phyloP scores from a whole-genome alignment of 23 red algal genomes.

The Cyanidioschyzon merolae region DNA sequence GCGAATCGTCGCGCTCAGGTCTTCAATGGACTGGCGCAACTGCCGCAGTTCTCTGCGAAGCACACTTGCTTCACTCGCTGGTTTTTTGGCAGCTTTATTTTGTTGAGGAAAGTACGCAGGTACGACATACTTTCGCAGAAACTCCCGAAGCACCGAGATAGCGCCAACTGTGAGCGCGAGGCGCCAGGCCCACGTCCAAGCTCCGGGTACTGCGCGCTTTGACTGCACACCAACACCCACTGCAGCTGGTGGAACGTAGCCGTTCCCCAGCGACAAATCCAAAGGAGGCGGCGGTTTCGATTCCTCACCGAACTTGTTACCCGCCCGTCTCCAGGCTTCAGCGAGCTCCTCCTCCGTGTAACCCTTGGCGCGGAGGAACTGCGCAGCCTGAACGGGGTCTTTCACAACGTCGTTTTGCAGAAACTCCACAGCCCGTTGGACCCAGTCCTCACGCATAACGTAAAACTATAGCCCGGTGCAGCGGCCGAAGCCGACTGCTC shows the following conservation, averaged over 20 bases:
- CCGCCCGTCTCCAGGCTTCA: slow-evolving; percentile 20
- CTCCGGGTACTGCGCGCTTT: not conserved
- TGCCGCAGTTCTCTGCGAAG: not conserved
- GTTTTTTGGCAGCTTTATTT: not conserved
- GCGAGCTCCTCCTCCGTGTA: slow-evolving; percentile 13
- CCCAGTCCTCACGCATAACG: slow-evolving; percentile 13
- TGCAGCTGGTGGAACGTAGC: not conserved
- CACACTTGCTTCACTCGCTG: not conserved
- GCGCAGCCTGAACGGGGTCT: not conserved
- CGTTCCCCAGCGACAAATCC: not conserved
- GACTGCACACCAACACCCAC: not conserved
- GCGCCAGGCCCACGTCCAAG: not conserved
- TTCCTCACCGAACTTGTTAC: not conserved
- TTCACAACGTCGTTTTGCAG: not conserved
- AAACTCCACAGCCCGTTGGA: not conserved
- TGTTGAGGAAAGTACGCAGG: slow-evolving; percentile 22
- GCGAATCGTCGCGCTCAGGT: not conserved
- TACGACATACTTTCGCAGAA: slow-evolving; percentile 31
- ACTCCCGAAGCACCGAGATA: slow-evolving; percentile 12
- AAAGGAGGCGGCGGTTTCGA: not conserved
- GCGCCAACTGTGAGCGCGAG: slow-evolving; percentile 4
- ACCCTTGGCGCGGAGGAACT: slow-evolving; percentile 22
- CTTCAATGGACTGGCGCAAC: not conserved
- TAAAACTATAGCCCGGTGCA: too few relatives aligned
- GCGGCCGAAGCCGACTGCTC: too few relatives aligned